A percentile compares a stretch with the other conserved stretches of the same genome.
Conservation (phyloP, 257 asterid species). For the Echium plantagineum region DNA sequence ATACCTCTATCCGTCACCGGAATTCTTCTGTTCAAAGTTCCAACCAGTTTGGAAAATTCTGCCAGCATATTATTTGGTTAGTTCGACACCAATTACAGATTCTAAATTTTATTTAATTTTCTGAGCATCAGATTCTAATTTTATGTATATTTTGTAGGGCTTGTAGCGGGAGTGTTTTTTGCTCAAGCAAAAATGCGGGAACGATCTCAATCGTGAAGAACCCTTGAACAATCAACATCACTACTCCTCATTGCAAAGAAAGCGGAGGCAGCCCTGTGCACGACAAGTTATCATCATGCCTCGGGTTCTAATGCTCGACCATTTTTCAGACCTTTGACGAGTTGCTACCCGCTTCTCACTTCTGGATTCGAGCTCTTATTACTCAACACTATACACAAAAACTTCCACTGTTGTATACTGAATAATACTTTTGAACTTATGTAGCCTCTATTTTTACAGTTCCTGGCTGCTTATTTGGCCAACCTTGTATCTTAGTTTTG, state of each 20-base stretch:
- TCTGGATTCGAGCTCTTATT: no score
- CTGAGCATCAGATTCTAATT: not conserved
- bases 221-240: not conserved
- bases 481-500: no score
- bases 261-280: not conserved
- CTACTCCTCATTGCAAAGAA: not conserved
- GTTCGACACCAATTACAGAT: constrained; percentile 4
- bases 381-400: not conserved
- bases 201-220: constrained; percentile 22
- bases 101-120: not conserved
- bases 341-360: not conserved
- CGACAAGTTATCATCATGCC: not conserved
- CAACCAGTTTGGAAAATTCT: constrained; percentile 75
- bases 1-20: constrained; percentile 90
- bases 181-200: constrained; percentile 81
- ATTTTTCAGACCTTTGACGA: not conserved
- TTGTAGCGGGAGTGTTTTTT: constrained; percentile 78
- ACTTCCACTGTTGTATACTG: not conserved
- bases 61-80: constrained; percentile 79
- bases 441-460: not conserved
- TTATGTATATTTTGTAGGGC: constrained; percentile 31
- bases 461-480: not conserved
- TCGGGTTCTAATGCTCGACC: not conserved
- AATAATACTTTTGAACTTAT: no score
- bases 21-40: constrained; percentile 72